phyloP scores from a whole-genome alignment of 805 yeast genomes.

The Zygosaccharomyces lentus region DNA sequence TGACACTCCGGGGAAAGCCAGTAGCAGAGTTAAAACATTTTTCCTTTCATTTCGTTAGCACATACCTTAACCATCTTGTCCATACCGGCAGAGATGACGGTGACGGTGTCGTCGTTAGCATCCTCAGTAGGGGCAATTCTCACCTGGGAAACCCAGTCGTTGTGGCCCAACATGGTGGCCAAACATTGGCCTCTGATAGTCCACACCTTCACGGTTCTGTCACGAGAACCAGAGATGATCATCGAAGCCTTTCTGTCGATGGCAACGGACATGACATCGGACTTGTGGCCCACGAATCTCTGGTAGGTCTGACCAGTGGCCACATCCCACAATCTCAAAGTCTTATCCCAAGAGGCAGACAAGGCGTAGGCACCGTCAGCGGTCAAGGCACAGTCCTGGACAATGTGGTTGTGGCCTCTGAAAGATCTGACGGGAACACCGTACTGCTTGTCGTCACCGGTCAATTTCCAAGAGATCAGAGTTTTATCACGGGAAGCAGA shows the following conservation, averaged over 20 bases:
- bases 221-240: conserved; percentile 98
- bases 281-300: conserved; percentile 97
- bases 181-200: conserved; percentile 97
- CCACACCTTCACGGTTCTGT: conserved; percentile 99
- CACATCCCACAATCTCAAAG: conserved; percentile 97
- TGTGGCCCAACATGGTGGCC: conserved; percentile 91
- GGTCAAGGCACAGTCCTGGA: conserved; percentile 95
- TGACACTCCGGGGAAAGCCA: conserved; percentile 21
- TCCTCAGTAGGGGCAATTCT: conserved; percentile 79
- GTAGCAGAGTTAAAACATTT: conserved; percentile 10
- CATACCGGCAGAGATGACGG: conserved; percentile 97
- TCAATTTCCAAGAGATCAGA: conserved; percentile 95
- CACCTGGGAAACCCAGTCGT: conserved; percentile 98
- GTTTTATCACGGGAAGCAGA: conserved; percentile 99
- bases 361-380: conserved; percentile 97
- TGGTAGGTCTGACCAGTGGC: conserved; percentile 88
- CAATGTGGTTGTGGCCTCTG: conserved; percentile 98
- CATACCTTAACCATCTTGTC: conserved; percentile 99
- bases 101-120: conserved; percentile 50
- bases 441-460: conserved; percentile 93
- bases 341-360: conserved; percentile 99
- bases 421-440: conserved; percentile 98
- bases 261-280: conserved; percentile 96
- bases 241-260: conserved; percentile 95
- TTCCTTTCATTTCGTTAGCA: conserved; percentile 37